phyloP scores from a whole-genome alignment of 768 basidiomycete genomes.

The Russula sp. region DNA sequence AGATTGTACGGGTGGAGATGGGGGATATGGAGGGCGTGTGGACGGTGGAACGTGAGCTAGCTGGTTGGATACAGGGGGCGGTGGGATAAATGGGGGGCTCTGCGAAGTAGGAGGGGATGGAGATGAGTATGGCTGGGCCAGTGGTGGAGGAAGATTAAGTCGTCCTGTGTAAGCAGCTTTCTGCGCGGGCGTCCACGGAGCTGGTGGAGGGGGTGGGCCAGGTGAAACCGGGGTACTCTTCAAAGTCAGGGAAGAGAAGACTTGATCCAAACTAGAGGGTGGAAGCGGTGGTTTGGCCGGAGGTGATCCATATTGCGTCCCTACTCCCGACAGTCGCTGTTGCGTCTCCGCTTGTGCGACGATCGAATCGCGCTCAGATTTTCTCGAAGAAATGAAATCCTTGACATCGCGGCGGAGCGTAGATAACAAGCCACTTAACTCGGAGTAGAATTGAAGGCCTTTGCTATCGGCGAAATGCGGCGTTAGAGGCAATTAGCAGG shows the following conservation, averaged over 20 bases:
- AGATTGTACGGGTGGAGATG: constrained; percentile 5
- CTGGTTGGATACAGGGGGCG: constrained; percentile 25
- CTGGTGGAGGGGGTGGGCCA: constrained; percentile 29
- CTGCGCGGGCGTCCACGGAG: constrained; percentile 23
- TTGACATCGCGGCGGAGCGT: constrained; percentile 53
- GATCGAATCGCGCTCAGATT: constrained; percentile 61
- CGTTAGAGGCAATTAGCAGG: constrained; percentile 10
- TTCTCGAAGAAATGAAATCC: constrained; percentile 55
- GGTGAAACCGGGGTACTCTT: constrained; percentile 29
- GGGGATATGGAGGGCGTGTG: constrained; percentile 12
- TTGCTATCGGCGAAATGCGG: constrained; percentile 43
- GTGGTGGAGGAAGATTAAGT: constrained; percentile 12
- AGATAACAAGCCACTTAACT: constrained; percentile 57
- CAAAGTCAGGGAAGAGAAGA: constrained; percentile 53
- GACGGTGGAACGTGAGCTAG: constrained; percentile 4
- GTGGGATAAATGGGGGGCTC: constrained; percentile 14
- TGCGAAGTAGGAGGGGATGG: constrained; percentile 16
- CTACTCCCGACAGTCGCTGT: constrained; percentile 42
- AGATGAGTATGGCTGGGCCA: constrained; percentile 11
- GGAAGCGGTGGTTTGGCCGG: constrained; percentile 25
- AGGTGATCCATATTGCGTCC: constrained; percentile 30
- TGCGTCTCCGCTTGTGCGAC: constrained; percentile 65
- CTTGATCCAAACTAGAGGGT: constrained; percentile 34
- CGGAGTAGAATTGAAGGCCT: constrained; percentile 83
- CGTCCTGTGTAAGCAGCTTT: constrained; percentile 7